Conservation (phyloP, 345 rosid genomes). For the Salix viminalis region DNA sequence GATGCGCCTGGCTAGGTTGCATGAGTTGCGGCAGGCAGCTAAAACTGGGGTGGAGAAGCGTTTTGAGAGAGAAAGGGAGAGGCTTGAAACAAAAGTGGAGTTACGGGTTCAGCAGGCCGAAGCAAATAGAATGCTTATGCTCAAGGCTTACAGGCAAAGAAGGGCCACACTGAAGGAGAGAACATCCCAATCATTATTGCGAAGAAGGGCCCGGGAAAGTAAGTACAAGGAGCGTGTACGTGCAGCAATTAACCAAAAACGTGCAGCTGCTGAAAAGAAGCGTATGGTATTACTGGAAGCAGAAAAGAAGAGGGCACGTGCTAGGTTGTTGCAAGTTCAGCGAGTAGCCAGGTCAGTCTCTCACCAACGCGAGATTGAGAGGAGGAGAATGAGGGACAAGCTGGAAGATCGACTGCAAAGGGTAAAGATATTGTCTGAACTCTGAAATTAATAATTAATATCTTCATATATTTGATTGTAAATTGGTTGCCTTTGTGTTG, state of each 20-base stretch:
- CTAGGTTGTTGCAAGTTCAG: conserved; percentile 69
- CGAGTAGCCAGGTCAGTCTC: conserved; percentile 67
- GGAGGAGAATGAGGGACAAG: conserved; percentile 71
- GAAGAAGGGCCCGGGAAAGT: conserved; percentile 76
- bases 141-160: conserved; percentile 65
- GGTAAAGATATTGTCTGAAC: conserved; percentile 33
- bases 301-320: conserved; percentile 79
- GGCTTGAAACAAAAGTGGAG: conserved; percentile 78
- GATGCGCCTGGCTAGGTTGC: conserved; percentile 75
- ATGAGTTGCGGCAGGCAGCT: conserved; percentile 90
- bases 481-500: neutral
- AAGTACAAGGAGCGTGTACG: conserved; percentile 81
- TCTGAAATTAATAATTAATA: neutral
- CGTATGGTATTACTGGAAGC: conserved; percentile 79
- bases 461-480: neutral
- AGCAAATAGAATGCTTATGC: conserved; percentile 80
- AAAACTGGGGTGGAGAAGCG: conserved; percentile 74
- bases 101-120: conserved; percentile 81
- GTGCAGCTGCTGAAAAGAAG: conserved; percentile 90
- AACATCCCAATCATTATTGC: conserved; percentile 65
- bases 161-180: conserved; percentile 80
- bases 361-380: conserved; percentile 84
- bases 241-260: conserved; percentile 85
- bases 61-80: conserved; percentile 69
- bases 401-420: conserved; percentile 84